Conservation (phyloP, 2,329 filamentous ascomycete genomes). For the Fusarium sp. region DNA sequence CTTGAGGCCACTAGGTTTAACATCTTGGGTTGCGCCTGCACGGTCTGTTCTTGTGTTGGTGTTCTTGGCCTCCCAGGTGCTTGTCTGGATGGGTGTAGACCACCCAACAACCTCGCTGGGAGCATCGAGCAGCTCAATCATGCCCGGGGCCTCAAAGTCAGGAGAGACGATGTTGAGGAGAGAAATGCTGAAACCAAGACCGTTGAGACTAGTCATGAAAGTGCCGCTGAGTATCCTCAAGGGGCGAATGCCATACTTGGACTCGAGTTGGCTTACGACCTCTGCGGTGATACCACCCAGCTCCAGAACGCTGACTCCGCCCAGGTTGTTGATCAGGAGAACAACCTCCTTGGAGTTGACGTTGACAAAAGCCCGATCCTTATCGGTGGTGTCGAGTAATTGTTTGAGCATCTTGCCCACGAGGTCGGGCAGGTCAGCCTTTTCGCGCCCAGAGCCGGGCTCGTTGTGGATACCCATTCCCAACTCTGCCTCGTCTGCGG, state of each 20-base stretch:
- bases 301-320: constrained; percentile 76
- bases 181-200: constrained; percentile 77
- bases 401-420: constrained; percentile 74
- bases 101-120: constrained; percentile 76
- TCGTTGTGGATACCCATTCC: constrained; percentile 86
- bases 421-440: constrained; percentile 62
- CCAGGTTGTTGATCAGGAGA: constrained; percentile 78
- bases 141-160: constrained; percentile 66
- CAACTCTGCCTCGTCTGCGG: constrained; percentile 65
- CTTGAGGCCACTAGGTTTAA: constrained; percentile 58
- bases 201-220: constrained; percentile 82
- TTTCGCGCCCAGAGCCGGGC: constrained; percentile 63
- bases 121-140: constrained; percentile 75
- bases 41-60: constrained; percentile 56
- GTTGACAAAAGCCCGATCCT: constrained; percentile 74
- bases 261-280: constrained; percentile 69
- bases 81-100: constrained; percentile 68
- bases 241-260: constrained; percentile 66
- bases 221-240: constrained; percentile 73
- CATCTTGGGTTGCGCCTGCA: constrained; percentile 44
- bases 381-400: constrained; percentile 71
- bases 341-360: constrained; percentile 72
- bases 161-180: constrained; percentile 70
- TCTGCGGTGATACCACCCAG: constrained; percentile 76
- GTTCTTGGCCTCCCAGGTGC: constrained; percentile 70